Evolutionary conservation across 2,329 filamentous ascomycete species (phyloP), one percentile per base, ranked within the genome.

Genomic region (Cladosporium colombiae): DNA sequence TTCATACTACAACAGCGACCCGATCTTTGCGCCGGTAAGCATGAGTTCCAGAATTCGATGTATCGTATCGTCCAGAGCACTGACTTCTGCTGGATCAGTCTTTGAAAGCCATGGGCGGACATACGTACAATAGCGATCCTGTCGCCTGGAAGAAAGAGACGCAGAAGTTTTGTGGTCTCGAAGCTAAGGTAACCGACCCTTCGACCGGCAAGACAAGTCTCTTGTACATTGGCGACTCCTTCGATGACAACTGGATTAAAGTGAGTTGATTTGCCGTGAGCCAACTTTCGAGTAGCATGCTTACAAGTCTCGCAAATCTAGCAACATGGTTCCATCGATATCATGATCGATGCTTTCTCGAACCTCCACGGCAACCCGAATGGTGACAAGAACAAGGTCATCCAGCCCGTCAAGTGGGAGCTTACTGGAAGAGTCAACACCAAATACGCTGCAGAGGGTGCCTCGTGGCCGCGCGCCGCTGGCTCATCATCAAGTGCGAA

Each of bases 91-190:
- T 46, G 40, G 8, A 10, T n/a, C 7, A 55, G 52, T 55, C 52
- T 27, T 29, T 55, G 13, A 27, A 29, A 10, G n/a, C 27, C 27
- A 55, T 55, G 52, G 52, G 29, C 3, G 52, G 52, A 11, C 16
- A 18, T 10, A 55, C 52, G 27, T 55, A 27, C 52, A 55, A 55
- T 13, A 55, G 18, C 27, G 29, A 55, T 13, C 52, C 52, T 21
- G 29, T 31, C n/a, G 52, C 52, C 21, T 55, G 52, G 52, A 55
- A 33, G 52, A 18, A 55, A 31, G 16, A 55, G 27, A 55, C 29
- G 52, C 52, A 55, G 52, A 55, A 55, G 52, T 55, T 33, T 13
- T 55, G 52, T 16, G 52, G 52, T 31, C 52, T 55, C 27, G 52
- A 55, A 18, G 52, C 52, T 5, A 55, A 55, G 52, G 52, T 55